A percentile compares a stretch with the other conserved stretches of the same genome.
Evolutionary conservation across 1,284 basidiomycete species (phyloP).

Genomic region (Apiotrichum siamense): DNA sequence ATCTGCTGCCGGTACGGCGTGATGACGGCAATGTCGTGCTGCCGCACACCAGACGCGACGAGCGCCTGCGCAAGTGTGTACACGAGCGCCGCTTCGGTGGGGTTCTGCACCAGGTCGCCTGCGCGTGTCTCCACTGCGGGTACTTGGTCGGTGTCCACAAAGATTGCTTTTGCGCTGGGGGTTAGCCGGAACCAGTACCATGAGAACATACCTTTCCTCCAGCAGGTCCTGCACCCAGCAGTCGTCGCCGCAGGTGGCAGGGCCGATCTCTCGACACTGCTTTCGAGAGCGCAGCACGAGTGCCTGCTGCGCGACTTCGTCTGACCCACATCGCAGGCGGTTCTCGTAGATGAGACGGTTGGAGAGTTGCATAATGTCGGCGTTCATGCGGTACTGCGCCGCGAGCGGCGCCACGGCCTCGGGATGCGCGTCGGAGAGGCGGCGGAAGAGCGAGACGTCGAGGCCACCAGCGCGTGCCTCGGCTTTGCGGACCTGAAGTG

Average conservation of each 20-base stretch:
- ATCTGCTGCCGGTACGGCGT: constrained; percentile 92
- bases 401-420: constrained; percentile 73
- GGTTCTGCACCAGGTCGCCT: constrained; percentile 84
- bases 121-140: constrained; percentile 72
- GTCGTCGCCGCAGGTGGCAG: constrained; percentile 38
- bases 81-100: constrained; percentile 61
- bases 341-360: constrained; percentile 83
- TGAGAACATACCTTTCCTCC: constrained; percentile 58
- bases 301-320: constrained; percentile 58
- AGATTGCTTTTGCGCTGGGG: constrained; percentile 70
- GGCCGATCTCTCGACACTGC: constrained; percentile 41
- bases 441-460: constrained; percentile 82
- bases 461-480: constrained; percentile 77
- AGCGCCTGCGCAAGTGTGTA: constrained; percentile 62
- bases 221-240: constrained; percentile 72
- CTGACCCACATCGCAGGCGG: constrained; percentile 70
- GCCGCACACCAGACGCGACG: constrained; percentile 58
- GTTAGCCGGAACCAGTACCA: background rate
- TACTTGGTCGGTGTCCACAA: constrained; percentile 82
- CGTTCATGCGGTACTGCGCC: constrained; percentile 94
- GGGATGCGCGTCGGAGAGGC: constrained; percentile 78
- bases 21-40: constrained; percentile 76
- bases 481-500: constrained; percentile 64
- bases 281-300: constrained; percentile 55
- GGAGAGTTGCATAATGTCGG: constrained; percentile 88